Evolutionary conservation across 148 eudicot genomes (phyloP), one percentile per base, ranked within the genome.

Genomic region (Fagopyrum esculentum): DNA sequence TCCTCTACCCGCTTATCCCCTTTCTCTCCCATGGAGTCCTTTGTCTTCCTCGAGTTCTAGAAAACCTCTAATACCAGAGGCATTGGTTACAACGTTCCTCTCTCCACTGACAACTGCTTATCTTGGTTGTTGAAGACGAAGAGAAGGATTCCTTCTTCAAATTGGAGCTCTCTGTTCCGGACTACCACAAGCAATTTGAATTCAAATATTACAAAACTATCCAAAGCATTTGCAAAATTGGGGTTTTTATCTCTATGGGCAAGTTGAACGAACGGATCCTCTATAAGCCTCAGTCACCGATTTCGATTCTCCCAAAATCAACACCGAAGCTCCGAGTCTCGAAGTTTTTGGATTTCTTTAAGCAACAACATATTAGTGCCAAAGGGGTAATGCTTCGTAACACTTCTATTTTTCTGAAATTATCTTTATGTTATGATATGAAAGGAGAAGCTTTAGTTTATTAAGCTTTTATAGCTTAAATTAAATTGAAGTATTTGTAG

Each of bases 1-100:
- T 2, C 4, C 5, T 7, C 11, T 26, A 4, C 46, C n/a, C n/a
- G n/a, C n/a, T n/a, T n/a, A n/a, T 40, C 12, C 70, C 46, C 66
- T 45, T 48, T 15, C 76, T 54, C 69, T 5, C 50, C 74, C 69
- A 91, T 89, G 93, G 89, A 86, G 71, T 73, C 83, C 6, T 64
- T 86, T 15, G 78, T 84, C n/a, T 22, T 88, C 3, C 84, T 89
- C 45, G 87, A 89, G 60, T 88, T 91, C 87, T 87, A 93, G 97
- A 82, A 84, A 76, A 59, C 81, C 30, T 72, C 82, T 66, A 76
- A 54, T 6, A 45, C 83, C 7, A 79, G 63, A 75, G 73, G 77
- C 51, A 78, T 45, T 40, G 70, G 70, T 12, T 64, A 40, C 46
- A 45, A 17, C 4, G 70, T 30, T 40, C 45, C 70, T 13, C 12